phyloP scores from a whole-genome alignment of 371 early-diverging fungal species.

The Apophysomyces elegans region DNA sequence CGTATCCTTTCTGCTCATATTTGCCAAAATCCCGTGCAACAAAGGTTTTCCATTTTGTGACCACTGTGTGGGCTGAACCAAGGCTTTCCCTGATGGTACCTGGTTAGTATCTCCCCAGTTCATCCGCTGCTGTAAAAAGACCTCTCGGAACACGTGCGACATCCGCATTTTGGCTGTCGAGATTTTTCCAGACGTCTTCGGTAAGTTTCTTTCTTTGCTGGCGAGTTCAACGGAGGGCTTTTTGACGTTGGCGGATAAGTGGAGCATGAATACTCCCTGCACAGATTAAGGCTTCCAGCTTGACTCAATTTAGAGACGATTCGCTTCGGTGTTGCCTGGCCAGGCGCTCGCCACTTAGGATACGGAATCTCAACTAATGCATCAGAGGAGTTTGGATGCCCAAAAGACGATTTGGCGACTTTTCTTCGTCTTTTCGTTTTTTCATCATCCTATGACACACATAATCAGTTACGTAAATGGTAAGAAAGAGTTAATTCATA shows the following conservation, averaged over 20 bases:
- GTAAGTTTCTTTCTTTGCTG: not conserved
- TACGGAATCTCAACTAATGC: not conserved
- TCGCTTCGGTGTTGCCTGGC: not conserved
- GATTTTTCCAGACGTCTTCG: not conserved
- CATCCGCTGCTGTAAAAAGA: not conserved
- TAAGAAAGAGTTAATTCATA: too few species aligned
- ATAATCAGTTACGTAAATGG: too few species aligned
- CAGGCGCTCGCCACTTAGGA: not conserved
- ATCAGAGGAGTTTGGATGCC: not conserved
- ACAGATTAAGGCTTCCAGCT: not conserved
- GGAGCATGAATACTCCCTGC: too few species aligned
- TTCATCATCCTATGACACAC: not conserved
- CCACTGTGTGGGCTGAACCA: not conserved
- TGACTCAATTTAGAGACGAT: not conserved
- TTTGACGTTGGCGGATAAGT: too few species aligned
- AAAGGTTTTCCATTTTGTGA: not conserved
- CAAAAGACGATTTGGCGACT: not conserved
- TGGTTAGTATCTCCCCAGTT: not conserved
- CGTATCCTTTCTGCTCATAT: not conserved
- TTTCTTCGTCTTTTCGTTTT: not conserved
- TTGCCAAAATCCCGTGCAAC: not conserved
- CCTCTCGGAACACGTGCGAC: not conserved
- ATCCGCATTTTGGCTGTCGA: not conserved
- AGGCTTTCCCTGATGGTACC: not conserved
- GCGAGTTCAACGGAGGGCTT: too few species aligned